phyloP scores from a whole-genome alignment of 495 filamentous ascomycete species.

The Hyaloscypha variabilis region DNA sequence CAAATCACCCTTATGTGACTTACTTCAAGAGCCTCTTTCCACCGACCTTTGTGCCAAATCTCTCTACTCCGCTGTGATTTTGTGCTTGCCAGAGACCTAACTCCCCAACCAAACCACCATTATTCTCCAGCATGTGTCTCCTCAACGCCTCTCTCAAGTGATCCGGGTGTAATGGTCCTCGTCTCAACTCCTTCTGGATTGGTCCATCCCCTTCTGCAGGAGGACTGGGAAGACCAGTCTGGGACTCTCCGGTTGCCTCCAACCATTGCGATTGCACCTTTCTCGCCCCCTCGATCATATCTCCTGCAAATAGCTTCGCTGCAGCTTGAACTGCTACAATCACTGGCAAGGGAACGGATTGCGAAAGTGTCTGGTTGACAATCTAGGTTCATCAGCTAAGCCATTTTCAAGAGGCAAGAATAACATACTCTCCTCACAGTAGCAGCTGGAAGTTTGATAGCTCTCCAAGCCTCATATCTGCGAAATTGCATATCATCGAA shows the following conservation, averaged over 20 bases:
- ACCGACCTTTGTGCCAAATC: constrained; percentile 61
- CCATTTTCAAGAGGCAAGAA: neutral
- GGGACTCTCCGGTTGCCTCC: constrained; percentile 45
- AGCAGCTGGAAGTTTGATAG: constrained; percentile 59
- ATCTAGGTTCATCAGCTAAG: constrained; percentile 44
- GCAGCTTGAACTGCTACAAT: constrained; percentile 79
- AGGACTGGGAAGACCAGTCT: constrained; percentile 32
- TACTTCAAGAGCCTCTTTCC: constrained; percentile 68
- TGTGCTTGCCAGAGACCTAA: constrained; percentile 67
- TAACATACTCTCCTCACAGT: constrained; percentile 52
- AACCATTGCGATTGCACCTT: constrained; percentile 81
- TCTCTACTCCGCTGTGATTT: constrained; percentile 61
- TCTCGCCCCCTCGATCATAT: constrained; percentile 79
- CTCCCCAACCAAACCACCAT: constrained; percentile 73
- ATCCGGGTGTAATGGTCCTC: constrained; percentile 76
- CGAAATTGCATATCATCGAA: constrained; percentile 69
- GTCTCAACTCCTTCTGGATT: constrained; percentile 38
- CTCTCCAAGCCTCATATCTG: constrained; percentile 74
- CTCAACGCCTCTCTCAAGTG: constrained; percentile 81
- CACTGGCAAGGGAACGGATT: constrained; percentile 79
- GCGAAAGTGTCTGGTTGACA: constrained; percentile 85
- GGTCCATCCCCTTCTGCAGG: constrained; percentile 31
- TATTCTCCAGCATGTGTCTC: constrained; percentile 67
- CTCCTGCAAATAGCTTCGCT: constrained; percentile 82
- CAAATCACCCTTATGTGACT: neutral